Base-by-base conservation (phyloP, 1,139 yeast genomes). In the Saccharomycopsis phalli region DNA sequence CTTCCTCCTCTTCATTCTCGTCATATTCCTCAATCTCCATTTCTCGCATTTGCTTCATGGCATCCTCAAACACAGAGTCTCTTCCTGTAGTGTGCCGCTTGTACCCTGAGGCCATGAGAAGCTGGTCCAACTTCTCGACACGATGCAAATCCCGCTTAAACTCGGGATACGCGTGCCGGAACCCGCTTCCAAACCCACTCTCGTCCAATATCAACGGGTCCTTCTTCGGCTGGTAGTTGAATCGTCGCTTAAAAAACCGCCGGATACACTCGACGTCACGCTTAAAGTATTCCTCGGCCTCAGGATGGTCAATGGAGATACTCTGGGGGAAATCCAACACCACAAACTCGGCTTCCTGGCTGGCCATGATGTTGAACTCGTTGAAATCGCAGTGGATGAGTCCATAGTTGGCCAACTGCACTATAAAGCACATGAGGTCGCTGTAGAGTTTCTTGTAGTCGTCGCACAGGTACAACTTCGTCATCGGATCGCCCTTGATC, bases 321-420 rank as follows among this genome's bases (percentile, higher is more conserved):
- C 96, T 88, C 61, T 91, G 99, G 4, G 99, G 99, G 67, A 91
- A 91, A 69, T 91, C 99, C 52, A 91, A 91, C 20, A 91, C 95
- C 19, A 87, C 81, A 51, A 87, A 84, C 34, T 78, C 83, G 38
- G 60, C 63, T 34, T 70, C 65, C 49, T 80, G 78, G 41, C 83
- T 68, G 34, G 93, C 81, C 69, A 91, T 83, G 51, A 91, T 87
- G 59, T 91, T 91, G 61, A 91, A 91, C 60, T 91, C 99, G 59
- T 91, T 91, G 61, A 81, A 91, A 66, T 91, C 99, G 68, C 98
- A 88, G 61, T 91, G 99, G 46, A 91, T 88, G 47, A 91, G 68
- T 1, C 99, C 99, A 51, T 80, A 74, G 52, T 81, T 79, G 2
- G 84, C 98, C 45, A 91, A 65, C 48, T 76, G 72, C 13, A 88